Evolutionary conservation across 805 yeast genomes (phyloP), one percentile per base, ranked within the genome.

Genomic region (Candida ipomoeae): DNA sequence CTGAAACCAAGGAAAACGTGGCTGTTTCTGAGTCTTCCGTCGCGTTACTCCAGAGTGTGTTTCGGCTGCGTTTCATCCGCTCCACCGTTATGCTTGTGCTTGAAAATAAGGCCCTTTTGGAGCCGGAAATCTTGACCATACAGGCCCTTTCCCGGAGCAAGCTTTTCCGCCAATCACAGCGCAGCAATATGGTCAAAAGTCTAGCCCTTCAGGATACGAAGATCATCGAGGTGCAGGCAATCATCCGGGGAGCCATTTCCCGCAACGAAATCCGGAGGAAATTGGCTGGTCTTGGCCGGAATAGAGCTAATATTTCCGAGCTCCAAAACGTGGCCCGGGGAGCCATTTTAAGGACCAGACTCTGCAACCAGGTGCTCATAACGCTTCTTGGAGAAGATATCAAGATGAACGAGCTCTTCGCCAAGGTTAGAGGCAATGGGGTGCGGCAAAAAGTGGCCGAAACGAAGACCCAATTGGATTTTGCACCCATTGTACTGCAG

Each of bases 301-400:
- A 38, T 42, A 46, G 18, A 36, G 53, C 13, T 10, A 26, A 43
- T 26, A 33, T 53, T 50, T 40, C 36, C 31, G 77, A 73, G 35
- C 58, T 77, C 5, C 81, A 78, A 56, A 62, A 72, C 15, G 66
- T 77, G 37, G 67, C 68, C 1, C 63, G 81, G 56, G 82, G 79
- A 31, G 82, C 75, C 0, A 61, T 73, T 15, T 53, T 72, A 7
- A 66, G 83, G 54, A 68, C 71, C 3, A 65, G 64, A 36, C 60
- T 78, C 40, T 73, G 77, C 46, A 76, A 76, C 53, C 64, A 60
- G 41, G 73, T 74, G 2, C 62, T 78, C 58, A 67, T 75, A 33
- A 66, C 73, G 1, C 65, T 79, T 36, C 58, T 74, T 49, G 62
- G 66, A 35, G 73, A 73, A 51, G 81, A 75, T 50, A 46, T 55